Percentiles rank a stretch among this genome's conserved stretches.
Conservation (phyloP, 345 rosid species). For the Rubroshorea leprosula region DNA sequence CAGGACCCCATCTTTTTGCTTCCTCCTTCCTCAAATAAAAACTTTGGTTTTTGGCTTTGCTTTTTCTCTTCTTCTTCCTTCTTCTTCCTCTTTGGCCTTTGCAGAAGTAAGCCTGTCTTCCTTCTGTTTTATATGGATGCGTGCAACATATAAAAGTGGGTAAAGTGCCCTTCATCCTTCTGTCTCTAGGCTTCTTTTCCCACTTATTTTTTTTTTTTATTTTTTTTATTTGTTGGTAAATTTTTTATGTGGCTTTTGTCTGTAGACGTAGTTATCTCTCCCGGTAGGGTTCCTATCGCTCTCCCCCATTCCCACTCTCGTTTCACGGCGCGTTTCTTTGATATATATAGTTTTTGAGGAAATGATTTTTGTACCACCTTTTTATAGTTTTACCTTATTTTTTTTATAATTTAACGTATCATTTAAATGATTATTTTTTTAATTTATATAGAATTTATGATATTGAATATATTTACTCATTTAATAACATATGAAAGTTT, state of each 20-base stretch:
- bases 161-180: slow-evolving; percentile 27
- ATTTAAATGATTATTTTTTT: too few species aligned
- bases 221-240: not conserved
- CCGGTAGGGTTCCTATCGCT: slow-evolving; percentile 21
- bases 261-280: slow-evolving; percentile 23
- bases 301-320: slow-evolving; percentile 6
- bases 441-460: too few species aligned
- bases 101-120: slow-evolving; percentile 24
- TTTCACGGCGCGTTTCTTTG: not conserved
- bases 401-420: too few species aligned
- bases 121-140: slow-evolving; percentile 43
- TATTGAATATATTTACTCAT: too few species aligned
- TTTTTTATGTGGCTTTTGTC: slow-evolving; percentile 32
- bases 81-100: slow-evolving; percentile 15
- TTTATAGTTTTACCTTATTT: too few species aligned
- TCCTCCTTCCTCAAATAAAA: slow-evolving; percentile 8
- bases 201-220: not conserved
- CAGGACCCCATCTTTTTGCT: slow-evolving; percentile 15
- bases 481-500: too few species aligned
- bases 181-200: slow-evolving; percentile 5
- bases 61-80: not conserved
- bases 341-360: too few species aligned
- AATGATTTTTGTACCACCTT: too few species aligned
- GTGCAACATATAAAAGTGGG: slow-evolving; percentile 58
- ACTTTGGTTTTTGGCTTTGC: slow-evolving; percentile 7